Evolutionary conservation across 1,284 basidiomycete genomes (phyloP).

Genomic region (Ceratobasidium theobromae): DNA sequence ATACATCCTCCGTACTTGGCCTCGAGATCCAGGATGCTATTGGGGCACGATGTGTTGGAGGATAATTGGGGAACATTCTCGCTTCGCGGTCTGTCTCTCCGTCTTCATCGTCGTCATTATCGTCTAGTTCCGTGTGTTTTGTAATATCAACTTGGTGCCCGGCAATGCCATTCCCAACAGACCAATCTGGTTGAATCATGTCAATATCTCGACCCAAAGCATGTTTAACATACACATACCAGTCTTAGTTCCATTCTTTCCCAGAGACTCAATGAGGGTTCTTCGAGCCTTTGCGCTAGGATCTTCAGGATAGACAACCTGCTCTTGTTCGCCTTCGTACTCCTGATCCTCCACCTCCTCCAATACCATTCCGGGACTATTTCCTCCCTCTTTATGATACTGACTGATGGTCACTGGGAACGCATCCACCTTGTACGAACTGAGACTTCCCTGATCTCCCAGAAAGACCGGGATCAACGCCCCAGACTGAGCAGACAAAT

Average conservation of each 20-base stretch:
- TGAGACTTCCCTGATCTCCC: constrained; percentile 46
- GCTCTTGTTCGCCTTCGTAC: constrained; percentile 33
- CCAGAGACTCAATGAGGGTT: constrained; percentile 18
- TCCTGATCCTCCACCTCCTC: constrained; percentile 34
- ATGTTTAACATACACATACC: constrained; percentile 9
- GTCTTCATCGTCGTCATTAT: constrained; percentile 29
- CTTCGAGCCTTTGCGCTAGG: constrained; percentile 27
- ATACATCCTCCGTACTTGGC: constrained; percentile 9
- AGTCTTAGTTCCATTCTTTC: constrained; percentile 14
- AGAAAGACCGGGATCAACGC: constrained; percentile 49
- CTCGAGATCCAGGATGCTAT: constrained; percentile 6
- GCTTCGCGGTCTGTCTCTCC: constrained; percentile 19
- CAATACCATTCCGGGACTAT: constrained; percentile 57
- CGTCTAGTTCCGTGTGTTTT: constrained; percentile 1
- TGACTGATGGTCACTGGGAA: constrained; percentile 62
- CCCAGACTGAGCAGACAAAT: constrained; percentile 32
- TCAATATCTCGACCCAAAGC: constrained; percentile 1
- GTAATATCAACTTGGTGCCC: not conserved
- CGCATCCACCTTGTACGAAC: constrained; percentile 54
- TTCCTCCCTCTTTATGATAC: constrained; percentile 44
- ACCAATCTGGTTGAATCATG: constrained; percentile 16
- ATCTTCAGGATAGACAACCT: constrained; percentile 36
- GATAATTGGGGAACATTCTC: not conserved
- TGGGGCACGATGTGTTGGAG: not conserved
- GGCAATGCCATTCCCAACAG: not conserved